These are phyloP conservation scores for Cardamine resedifolia DNA, from an alignment of 345 rosid genomes.

Conservation along the genomic window DNA sequence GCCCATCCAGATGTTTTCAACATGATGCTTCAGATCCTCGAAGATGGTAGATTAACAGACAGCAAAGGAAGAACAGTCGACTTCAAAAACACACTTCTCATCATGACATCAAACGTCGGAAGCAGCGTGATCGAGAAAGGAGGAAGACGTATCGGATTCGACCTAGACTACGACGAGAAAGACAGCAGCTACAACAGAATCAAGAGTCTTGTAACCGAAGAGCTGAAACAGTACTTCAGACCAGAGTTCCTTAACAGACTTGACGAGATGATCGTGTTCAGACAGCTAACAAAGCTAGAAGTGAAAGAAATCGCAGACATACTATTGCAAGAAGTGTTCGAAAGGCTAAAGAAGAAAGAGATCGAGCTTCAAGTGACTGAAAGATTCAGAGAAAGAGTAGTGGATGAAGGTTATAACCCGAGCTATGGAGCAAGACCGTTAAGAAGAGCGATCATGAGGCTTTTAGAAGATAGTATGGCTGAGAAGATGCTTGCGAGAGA, in stretches of 20 bases:
- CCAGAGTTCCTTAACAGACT: conserved; percentile 66
- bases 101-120: conserved; percentile 66
- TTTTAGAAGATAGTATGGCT: conserved; percentile 56
- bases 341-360: conserved; percentile 49
- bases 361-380: conserved; percentile 53
- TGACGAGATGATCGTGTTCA: conserved; percentile 64
- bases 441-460: conserved; percentile 57
- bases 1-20: conserved; percentile 67
- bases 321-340: conserved; percentile 48
- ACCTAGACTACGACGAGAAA: conserved; percentile 85
- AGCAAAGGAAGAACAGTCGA: conserved; percentile 59
- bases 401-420: conserved; percentile 55
- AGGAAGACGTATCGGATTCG: conserved; percentile 85
- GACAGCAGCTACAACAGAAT: conserved; percentile 91
- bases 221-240: conserved; percentile 54
- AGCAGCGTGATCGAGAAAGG: conserved; percentile 43
- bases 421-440: conserved; percentile 69
- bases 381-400: conserved; percentile 47
- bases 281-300: conserved; percentile 47
- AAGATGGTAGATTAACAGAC: conserved; percentile 62
- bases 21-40: conserved; percentile 60
- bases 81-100: conserved; percentile 61
- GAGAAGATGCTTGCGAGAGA: conserved; percentile 53
- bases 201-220: conserved; percentile 50
- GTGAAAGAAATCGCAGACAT: conserved; percentile 55